Base-by-base conservation (phyloP, 306 rosid species). In the Nissolia schottii region DNA sequence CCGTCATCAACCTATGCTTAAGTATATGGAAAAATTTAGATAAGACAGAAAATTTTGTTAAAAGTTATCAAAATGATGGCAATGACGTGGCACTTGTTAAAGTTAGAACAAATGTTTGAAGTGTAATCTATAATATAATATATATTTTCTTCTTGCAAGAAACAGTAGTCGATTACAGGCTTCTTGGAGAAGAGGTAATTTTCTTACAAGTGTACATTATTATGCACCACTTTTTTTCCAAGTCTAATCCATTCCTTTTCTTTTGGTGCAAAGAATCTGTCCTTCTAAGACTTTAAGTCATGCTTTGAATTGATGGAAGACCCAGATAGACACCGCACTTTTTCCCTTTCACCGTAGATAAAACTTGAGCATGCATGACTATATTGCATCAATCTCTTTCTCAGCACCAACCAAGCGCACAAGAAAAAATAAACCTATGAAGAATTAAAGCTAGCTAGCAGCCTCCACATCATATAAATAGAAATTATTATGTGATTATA, bases 181-280 rank as follows among this genome's bases (percentile, higher is more conserved):
- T 41, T 55, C 16, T 34, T 19, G 7, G 25, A 16, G 15, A 5
- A 45, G 13, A 11, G 14, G 29, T 23, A 31, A 18, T 16, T 67
- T 67, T n/a, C n/a, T 67, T 67, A 0, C 11, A 22, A 72, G 28
- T 73, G 34, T 63, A 25, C 2, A 50, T 43, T 34, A 35, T 40
- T 3, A 51, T 14, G 66, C 24, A 18, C 50, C 46, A 8, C 19
- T 10, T 51, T 51, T 1, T 27, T 40, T 3, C 3, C 0, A 48
- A 72, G 65, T 45, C 51, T 32, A 32, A 67, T 67, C 75, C 64
- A 16, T 34, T 34, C 8, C 0, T 2, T 43, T 56, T 50, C 3
- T 65, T 71, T 49, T 38, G 48, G 75, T 71, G 67, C 79, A 46
- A 71, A 41, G 81, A 71, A 81, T 71, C 4, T 81, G 25, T 0